Percentiles rank a stretch among this genome's conserved stretches.
These are phyloP conservation scores for Plasmodium knowlesi DNA, from an alignment of 169 alveolate genomes.

Conservation along the genomic window DNA sequence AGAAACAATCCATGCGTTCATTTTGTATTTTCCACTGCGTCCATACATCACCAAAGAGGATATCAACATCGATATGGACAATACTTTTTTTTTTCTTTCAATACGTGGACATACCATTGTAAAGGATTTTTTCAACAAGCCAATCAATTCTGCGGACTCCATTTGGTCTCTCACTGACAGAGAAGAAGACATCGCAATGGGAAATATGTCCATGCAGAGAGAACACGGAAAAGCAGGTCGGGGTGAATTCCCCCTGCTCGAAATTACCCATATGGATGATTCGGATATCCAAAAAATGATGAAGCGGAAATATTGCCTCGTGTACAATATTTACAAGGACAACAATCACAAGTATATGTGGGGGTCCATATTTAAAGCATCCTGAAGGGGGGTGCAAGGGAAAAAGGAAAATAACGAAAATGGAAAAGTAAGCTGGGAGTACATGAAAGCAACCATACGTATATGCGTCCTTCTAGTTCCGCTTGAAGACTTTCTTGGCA, in stretches of 20 bases:
- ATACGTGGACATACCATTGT: conserved; percentile 31
- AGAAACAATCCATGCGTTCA: conserved; percentile 37
- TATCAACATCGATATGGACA: conserved; percentile 45
- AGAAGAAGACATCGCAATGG: background rate
- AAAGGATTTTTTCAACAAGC: conserved; percentile 63
- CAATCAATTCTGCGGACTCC: conserved; percentile 42
- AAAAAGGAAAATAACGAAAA: background rate
- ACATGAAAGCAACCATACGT: background rate
- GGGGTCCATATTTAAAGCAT: conserved; percentile 72
- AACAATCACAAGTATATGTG: conserved; percentile 74
- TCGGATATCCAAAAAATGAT: conserved; percentile 18
- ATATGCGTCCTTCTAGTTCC: background rate
- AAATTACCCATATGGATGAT: conserved; percentile 14
- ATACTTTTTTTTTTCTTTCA: conserved; percentile 27
- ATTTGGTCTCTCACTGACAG: conserved; percentile 60
- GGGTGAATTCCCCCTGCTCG: conserved; percentile 30
- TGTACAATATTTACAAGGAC: conserved; percentile 70
- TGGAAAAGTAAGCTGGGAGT: background rate
- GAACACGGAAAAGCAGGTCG: background rate
- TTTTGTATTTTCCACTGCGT: conserved; percentile 48
- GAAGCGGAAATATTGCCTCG: conserved; percentile 19
- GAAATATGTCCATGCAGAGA: background rate
- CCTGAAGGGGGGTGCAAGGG: background rate
- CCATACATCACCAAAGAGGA: conserved; percentile 40
- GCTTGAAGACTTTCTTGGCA: background rate